Conservation (phyloP, 2,329 filamentous ascomycete species). For the Sordariomycetes sp. region DNA sequence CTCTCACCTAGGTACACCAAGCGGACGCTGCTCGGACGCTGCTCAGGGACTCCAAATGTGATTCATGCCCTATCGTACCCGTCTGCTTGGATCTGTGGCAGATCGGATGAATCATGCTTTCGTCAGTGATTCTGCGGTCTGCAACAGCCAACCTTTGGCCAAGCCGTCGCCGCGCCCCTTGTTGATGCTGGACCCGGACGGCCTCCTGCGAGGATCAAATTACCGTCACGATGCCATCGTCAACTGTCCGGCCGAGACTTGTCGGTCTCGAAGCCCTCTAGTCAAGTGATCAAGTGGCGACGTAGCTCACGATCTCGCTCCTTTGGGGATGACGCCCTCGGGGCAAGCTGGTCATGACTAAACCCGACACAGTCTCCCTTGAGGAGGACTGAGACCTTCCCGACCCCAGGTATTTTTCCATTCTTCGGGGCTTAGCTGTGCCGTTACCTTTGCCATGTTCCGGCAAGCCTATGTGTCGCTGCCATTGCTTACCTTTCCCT, state of each 20-base stretch:
- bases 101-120: background rate
- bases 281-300: background rate
- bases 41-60: constrained; percentile 1
- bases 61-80: background rate
- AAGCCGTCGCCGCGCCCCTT: background rate
- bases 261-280: background rate
- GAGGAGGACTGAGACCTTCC: constrained; percentile 5
- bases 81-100: background rate
- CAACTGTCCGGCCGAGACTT: background rate
- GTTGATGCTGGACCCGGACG: background rate
- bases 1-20: too few relatives aligned
- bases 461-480: too few relatives aligned
- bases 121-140: background rate
- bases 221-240: background rate
- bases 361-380: constrained; percentile 6
- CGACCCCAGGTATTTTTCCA: background rate
- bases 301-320: background rate
- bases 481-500: too few relatives aligned
- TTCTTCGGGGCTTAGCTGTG: background rate
- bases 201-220: background rate
- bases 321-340: background rate
- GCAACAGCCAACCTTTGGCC: background rate
- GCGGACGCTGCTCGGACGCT: too few relatives aligned
- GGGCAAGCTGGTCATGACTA: constrained; percentile 6
- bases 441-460: too few relatives aligned